Percentiles rank a stretch among this genome's conserved stretches.
These are phyloP conservation scores for Sporothrix globosa DNA, from an alignment of 2,329 filamentous ascomycete genomes.

Conservation along the genomic window DNA sequence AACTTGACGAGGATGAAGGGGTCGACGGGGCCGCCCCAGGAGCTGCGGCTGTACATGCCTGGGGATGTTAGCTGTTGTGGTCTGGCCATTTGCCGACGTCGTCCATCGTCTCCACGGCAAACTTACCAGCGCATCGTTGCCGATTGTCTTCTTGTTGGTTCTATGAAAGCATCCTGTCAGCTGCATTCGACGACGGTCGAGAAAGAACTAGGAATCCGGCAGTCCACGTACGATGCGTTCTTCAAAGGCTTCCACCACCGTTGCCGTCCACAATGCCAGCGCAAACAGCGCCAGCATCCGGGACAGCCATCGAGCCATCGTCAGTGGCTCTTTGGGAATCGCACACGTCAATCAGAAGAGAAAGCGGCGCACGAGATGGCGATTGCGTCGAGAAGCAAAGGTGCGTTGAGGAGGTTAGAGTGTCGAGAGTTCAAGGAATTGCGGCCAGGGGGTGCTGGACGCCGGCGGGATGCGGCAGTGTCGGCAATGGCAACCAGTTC, in stretches of 20 bases:
- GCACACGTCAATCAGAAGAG: neutral
- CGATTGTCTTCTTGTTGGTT: slow-evolving; percentile 75
- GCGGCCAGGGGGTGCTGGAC: neutral
- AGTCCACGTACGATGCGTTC: slow-evolving; percentile 56
- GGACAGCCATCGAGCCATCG: slow-evolving; percentile 60
- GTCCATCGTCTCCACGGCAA: slow-evolving; percentile 5
- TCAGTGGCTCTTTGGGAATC: slow-evolving; percentile 34
- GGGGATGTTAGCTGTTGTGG: slow-evolving; percentile 41
- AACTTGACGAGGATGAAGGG: slow-evolving; percentile 90
- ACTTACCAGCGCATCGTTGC: slow-evolving; percentile 73
- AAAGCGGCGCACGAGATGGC: slow-evolving; percentile 2
- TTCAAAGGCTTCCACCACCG: slow-evolving; percentile 54
- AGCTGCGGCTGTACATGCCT: slow-evolving; percentile 90
- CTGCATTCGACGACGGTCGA: neutral
- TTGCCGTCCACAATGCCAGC: slow-evolving; percentile 57
- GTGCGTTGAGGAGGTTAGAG: neutral
- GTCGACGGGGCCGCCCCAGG: slow-evolving; percentile 85
- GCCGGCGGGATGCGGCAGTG: slow-evolving; percentile 10
- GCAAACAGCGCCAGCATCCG: slow-evolving; percentile 53
- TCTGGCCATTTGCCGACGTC: neutral
- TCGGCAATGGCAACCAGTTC: neutral
- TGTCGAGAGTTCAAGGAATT: no score
- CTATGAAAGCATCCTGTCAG: slow-evolving; percentile 48
- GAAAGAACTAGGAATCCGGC: neutral
- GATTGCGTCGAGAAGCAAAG: neutral